Percentiles rank a stretch among this genome's conserved stretches.
phyloP scores from a whole-genome alignment of 2,329 filamentous ascomycete species.

The Colletotrichum destructivum region DNA sequence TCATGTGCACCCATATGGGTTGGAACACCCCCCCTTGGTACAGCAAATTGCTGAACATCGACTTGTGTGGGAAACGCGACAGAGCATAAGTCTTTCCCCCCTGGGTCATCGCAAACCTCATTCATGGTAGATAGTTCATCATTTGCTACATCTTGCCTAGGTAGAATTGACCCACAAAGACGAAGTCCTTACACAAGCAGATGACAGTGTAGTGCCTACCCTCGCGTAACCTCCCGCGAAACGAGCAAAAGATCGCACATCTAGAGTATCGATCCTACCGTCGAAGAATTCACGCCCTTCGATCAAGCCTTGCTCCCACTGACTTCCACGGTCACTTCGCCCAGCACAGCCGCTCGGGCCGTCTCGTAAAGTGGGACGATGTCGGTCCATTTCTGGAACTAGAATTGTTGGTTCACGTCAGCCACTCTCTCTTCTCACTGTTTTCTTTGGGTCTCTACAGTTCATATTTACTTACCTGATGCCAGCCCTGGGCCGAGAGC shows the following conservation, averaged over 20 bases:
- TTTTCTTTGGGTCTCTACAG: too few relatives aligned
- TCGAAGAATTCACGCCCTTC: not conserved
- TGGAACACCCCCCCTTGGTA: too few relatives aligned
- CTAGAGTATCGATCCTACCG: not conserved
- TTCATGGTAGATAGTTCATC: not conserved
- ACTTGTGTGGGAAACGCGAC: too few relatives aligned
- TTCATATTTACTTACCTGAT: constrained; percentile 74
- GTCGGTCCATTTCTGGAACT: constrained; percentile 89
- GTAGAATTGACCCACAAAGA: not conserved
- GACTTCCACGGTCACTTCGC: constrained; percentile 7
- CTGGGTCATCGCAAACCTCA: too few relatives aligned
- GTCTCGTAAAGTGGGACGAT: constrained; percentile 81
- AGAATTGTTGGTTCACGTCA: constrained; percentile 41
- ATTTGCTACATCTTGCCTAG: not conserved
- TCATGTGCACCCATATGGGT: too few relatives aligned
- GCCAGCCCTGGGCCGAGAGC: constrained; percentile 88
- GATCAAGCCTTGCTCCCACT: not conserved
- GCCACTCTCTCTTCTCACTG: constrained; percentile 39
- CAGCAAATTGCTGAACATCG: too few relatives aligned
- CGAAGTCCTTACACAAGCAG: not conserved
- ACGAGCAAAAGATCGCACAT: not conserved
- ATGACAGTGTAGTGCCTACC: not conserved
- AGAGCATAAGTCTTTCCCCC: too few relatives aligned
- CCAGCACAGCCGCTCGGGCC: constrained; percentile 72
- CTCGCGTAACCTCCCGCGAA: not conserved